These are phyloP conservation scores for Puccinia sorghi DNA, from an alignment of 1,284 basidiomycete genomes.

Conservation along the genomic window DNA sequence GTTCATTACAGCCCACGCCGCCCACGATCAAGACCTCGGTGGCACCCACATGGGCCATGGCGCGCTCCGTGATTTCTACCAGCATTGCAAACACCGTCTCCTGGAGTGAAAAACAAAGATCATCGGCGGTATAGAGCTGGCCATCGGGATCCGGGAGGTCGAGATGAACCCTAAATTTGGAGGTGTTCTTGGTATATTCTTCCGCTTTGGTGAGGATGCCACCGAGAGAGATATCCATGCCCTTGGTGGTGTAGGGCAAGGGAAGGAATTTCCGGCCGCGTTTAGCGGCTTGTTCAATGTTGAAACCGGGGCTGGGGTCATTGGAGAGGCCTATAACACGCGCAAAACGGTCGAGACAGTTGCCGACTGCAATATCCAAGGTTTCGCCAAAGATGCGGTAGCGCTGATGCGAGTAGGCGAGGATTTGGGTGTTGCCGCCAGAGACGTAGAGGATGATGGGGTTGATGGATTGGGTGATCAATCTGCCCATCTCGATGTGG, in stretches of 20 bases:
- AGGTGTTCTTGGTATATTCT: constrained; percentile 67
- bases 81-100: constrained; percentile 98
- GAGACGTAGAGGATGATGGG: constrained; percentile 98
- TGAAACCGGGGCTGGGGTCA: constrained; percentile 96
- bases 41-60: constrained; percentile 97
- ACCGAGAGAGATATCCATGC: constrained; percentile 95
- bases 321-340: constrained; percentile 93
- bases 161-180: not conserved
- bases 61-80: constrained; percentile 97
- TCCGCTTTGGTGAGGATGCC: constrained; percentile 88
- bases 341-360: constrained; percentile 96
- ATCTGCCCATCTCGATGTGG: constrained; percentile 98
- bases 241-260: constrained; percentile 94
- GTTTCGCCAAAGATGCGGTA: constrained; percentile 99
- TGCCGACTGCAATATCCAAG: constrained; percentile 96
- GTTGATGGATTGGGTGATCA: constrained; percentile 90
- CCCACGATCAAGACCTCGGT: constrained; percentile 96
- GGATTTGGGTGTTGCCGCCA: constrained; percentile 98
- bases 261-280: constrained; percentile 68
- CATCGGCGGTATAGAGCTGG: constrained; percentile 78
- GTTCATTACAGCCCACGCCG: constrained; percentile 96
- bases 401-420: constrained; percentile 93
- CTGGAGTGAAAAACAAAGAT: constrained; percentile 94
- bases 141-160: constrained; percentile 59
- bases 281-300: constrained; percentile 94